Evolutionary conservation across 2,329 filamentous ascomycete genomes (phyloP), one percentile per base, ranked within the genome.

Genomic region (Hypoxylon rubiginosum): DNA sequence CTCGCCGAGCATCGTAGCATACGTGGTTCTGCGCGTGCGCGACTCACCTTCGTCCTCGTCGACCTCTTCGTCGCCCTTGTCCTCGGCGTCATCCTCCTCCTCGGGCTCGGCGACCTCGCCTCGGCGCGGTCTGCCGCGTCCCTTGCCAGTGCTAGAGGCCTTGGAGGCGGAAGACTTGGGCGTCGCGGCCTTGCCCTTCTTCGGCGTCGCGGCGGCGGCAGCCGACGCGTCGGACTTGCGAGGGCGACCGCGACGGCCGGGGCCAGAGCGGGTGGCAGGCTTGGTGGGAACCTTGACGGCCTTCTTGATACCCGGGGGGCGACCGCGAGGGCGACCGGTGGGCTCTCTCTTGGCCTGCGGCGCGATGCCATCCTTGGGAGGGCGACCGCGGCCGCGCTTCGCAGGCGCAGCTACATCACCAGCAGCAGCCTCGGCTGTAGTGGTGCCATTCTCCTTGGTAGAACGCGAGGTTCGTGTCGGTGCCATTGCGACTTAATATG

Each of bases 271-370:
- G 21, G 60, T 30, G 30, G 72, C 26, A 26, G 69, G 48, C 30
- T 66, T 62, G 6, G 67, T 61, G 32, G 69, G 11, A 8, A 72
- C 60, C n/a, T 67, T 67, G 9, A 62, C 51, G 4, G 71, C 64
- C 61, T 75, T 75, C 68, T 76, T 75, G 10, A 73, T 78, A 70
- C 83, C 83, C 61, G 79, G 80, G 41, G 83, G 83, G 9, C 83
- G 81, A 28, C 83, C 83, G n/a, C 83, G 82, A 43, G 82, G 82
- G n/a, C 81, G 79, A 32, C 83, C 83, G 1, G 78, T 79, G 24
- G 82, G 78, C 2, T 73, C 76, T 36, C 81, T 79, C 54, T 75
- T 77, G 4, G 73, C 75, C 48, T 71, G 62, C 8, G 71, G 43
- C 2, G 74, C 55, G 53, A 81, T 70, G 52, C 79, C 81, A 56